Conservation (phyloP, 306 rosid genomes). For the Datisca glomerata region DNA sequence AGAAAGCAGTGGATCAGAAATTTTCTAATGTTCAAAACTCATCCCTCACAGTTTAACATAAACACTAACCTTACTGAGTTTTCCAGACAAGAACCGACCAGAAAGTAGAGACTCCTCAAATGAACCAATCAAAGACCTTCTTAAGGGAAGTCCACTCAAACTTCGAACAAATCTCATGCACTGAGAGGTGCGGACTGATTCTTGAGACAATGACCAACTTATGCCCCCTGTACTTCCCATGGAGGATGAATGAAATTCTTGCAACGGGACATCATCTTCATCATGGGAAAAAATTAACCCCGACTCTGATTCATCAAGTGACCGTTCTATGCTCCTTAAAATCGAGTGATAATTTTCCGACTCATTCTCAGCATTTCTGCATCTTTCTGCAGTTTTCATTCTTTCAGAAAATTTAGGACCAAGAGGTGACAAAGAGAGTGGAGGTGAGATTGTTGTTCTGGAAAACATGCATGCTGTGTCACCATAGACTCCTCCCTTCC, state of each 20-base stretch:
- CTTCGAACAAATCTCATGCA: constrained; percentile 52
- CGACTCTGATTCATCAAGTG: constrained; percentile 30
- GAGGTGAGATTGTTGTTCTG: constrained; percentile 26
- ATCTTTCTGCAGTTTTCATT: constrained; percentile 27
- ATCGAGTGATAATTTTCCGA: constrained; percentile 24
- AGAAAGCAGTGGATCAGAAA: neutral
- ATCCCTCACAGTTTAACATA: too few species aligned
- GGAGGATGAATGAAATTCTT: constrained; percentile 60
- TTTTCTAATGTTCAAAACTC: too few species aligned
- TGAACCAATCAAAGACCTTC: constrained; percentile 96
- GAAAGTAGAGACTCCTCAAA: constrained; percentile 96
- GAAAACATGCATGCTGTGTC: constrained; percentile 30
- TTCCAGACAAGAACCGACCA: constrained; percentile 76
- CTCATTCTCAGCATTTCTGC: constrained; percentile 27
- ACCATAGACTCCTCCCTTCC: constrained; percentile 22
- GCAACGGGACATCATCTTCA: constrained; percentile 34
- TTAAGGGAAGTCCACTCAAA: constrained; percentile 66
- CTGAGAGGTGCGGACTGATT: constrained; percentile 31
- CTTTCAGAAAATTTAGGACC: constrained; percentile 83
- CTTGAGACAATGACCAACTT: constrained; percentile 35
- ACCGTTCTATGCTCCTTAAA: constrained; percentile 22
- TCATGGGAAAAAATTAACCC: constrained; percentile 19
- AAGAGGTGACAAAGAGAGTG: constrained; percentile 78
- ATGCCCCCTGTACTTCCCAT: constrained; percentile 30
- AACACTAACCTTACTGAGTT: constrained; percentile 52